Conservation (phyloP, 257 asterid species). For the Solanum tarijense region DNA sequence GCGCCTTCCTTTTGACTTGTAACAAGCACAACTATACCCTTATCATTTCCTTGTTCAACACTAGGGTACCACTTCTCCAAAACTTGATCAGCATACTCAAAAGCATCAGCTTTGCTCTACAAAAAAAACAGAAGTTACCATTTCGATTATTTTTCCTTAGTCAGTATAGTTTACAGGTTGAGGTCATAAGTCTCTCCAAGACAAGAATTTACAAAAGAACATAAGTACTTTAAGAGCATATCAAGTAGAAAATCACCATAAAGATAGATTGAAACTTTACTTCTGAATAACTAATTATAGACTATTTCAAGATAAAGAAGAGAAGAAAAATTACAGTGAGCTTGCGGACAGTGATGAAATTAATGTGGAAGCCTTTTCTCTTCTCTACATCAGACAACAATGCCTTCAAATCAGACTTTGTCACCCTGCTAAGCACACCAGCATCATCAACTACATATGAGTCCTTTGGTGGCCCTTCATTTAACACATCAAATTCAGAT, state of each 20-base stretch:
- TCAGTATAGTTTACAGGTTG: background rate
- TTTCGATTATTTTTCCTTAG: background rate
- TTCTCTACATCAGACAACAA: conserved; percentile 81
- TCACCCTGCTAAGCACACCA: conserved; percentile 85
- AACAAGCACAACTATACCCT: conserved; percentile 89
- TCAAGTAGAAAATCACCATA: background rate
- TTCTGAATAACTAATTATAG: background rate
- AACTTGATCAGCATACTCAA: conserved; percentile 95
- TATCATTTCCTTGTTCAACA: conserved; percentile 68
- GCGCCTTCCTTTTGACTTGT: conserved; percentile 99
- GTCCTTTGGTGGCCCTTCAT: conserved; percentile 74
- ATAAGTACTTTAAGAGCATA: background rate
- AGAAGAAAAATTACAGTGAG: conserved; percentile 56
- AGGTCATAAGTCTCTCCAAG: background rate
- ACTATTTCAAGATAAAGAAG: background rate
- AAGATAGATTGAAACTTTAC: background rate
- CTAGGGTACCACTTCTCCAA: conserved; percentile 89
- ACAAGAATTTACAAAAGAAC: background rate
- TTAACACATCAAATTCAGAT: conserved; percentile 82
- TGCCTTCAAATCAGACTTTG: conserved; percentile 78
- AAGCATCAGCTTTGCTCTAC: conserved; percentile 97
- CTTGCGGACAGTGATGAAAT: conserved; percentile 84
- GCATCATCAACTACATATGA: conserved; percentile 82
- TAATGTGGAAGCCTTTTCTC: conserved; percentile 83
- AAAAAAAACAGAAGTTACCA: background rate